A percentile compares a stretch with the other conserved stretches of the same genome.
phyloP scores from a whole-genome alignment of 2,329 filamentous ascomycete species.

The Sporothrix brunneoviolacea region DNA sequence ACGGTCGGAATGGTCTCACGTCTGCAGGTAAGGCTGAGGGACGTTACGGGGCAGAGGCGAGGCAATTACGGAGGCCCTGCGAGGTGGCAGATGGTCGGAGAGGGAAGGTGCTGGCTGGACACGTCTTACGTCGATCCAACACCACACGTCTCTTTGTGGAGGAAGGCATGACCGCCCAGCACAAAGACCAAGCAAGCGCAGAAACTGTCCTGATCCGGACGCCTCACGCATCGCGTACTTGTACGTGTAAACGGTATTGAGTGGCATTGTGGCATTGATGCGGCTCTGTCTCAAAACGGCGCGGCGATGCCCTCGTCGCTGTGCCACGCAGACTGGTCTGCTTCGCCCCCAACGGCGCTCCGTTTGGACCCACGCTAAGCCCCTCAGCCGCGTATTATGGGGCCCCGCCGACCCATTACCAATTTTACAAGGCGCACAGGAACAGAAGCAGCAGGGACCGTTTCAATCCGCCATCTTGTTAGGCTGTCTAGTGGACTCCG shows the following conservation, averaged over 20 bases:
- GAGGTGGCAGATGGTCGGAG: not conserved
- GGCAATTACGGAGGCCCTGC: not conserved
- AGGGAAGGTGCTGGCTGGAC: not conserved
- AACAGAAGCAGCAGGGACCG: not conserved
- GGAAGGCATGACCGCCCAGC: not conserved
- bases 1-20: slow-evolving; percentile 6
- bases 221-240: not conserved
- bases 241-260: no score
- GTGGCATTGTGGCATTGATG: no score
- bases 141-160: slow-evolving; percentile 5
- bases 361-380: slow-evolving; percentile 10
- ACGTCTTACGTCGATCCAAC: slow-evolving; percentile 2
- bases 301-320: no score
- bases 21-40: slow-evolving; percentile 13
- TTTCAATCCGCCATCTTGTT: no score
- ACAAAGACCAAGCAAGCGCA: not conserved
- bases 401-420: not conserved
- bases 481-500: no score
- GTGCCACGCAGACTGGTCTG: not conserved
- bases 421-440: slow-evolving; percentile 7
- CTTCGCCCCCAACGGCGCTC: slow-evolving; percentile 7
- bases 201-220: slow-evolving; percentile 1
- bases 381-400: slow-evolving; percentile 15
- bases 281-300: no score
- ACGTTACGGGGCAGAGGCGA: not conserved